phyloP scores from a whole-genome alignment of 2,329 filamentous ascomycete species.

The Parafenestella ontariensis region DNA sequence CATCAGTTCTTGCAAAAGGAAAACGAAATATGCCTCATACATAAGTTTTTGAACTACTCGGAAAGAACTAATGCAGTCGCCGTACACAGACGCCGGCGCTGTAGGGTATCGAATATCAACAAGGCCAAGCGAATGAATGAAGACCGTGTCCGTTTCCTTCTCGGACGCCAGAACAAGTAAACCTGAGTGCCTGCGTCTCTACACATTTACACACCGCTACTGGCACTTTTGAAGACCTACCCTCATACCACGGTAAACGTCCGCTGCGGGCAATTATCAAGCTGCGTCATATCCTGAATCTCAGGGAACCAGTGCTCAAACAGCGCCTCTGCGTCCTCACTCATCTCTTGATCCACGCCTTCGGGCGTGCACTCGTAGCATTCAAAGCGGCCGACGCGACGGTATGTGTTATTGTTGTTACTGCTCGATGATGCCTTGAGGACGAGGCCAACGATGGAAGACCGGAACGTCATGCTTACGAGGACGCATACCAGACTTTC shows the following conservation, averaged over 20 bases:
- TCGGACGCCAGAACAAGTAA: not conserved
- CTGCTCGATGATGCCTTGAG: slow-evolving; percentile 27
- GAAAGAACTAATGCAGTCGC: not conserved
- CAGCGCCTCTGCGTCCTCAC: slow-evolving; percentile 44
- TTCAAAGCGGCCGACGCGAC: slow-evolving; percentile 45
- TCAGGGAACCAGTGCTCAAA: slow-evolving; percentile 48
- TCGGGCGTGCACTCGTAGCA: slow-evolving; percentile 45
- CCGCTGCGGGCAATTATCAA: slow-evolving; percentile 40
- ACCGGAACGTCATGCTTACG: slow-evolving; percentile 47
- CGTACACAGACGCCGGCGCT: not conserved
- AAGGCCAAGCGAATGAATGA: not conserved
- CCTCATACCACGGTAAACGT: slow-evolving; percentile 40
- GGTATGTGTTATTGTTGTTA: slow-evolving; percentile 25
- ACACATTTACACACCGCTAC: not conserved
- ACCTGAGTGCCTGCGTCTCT: not conserved
- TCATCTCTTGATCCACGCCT: slow-evolving; percentile 36
- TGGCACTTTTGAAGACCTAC: not conserved
- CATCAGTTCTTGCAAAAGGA: not conserved
- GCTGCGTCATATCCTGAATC: slow-evolving; percentile 45
- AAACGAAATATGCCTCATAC: not conserved
- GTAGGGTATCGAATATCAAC: not conserved
- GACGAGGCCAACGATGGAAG: slow-evolving; percentile 44
- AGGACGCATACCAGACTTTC: slow-evolving; percentile 43
- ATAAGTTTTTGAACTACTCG: not conserved
- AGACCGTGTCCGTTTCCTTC: not conserved